Conservation (phyloP, 73 alveolate species). For the Stentor coeruleus region DNA sequence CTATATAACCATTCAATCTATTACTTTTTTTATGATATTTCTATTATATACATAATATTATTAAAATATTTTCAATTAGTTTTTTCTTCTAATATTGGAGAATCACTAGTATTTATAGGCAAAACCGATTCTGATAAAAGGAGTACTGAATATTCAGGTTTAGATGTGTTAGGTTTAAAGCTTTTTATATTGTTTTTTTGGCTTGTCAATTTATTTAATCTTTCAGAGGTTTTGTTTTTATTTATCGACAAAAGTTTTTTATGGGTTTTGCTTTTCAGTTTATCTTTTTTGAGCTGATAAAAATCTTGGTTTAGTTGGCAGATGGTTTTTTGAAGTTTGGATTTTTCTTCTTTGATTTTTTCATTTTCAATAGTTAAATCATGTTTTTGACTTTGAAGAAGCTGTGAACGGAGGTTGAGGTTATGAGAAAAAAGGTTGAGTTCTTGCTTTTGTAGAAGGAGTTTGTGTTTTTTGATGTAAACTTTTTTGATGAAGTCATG, state of each 20-base stretch:
- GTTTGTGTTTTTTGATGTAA: background rate
- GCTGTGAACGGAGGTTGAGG: background rate
- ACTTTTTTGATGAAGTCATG: background rate
- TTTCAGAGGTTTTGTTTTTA: background rate
- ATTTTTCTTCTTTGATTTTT: background rate
- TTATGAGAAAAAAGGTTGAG: background rate
- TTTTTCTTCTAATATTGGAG: background rate
- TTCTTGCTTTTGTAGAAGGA: background rate
- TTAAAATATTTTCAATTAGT: too few relatives aligned
- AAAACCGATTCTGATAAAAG: background rate
- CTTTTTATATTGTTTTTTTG: background rate
- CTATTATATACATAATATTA: too few relatives aligned
- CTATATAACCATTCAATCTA: too few relatives aligned
- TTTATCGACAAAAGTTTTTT: background rate
- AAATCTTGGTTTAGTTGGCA: background rate
- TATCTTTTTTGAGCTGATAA: background rate
- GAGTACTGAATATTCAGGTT: background rate
- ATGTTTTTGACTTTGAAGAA: background rate
- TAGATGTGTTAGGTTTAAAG: too few relatives aligned
- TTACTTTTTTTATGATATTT: too few relatives aligned
- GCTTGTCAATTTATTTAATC: background rate
- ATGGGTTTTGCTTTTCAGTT: background rate
- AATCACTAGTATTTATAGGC: background rate
- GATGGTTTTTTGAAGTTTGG: background rate
- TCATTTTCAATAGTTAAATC: background rate